Evolutionary conservation across 2,329 filamentous ascomycete genomes (phyloP).

Genomic region (Clonostachys byssicola): DNA sequence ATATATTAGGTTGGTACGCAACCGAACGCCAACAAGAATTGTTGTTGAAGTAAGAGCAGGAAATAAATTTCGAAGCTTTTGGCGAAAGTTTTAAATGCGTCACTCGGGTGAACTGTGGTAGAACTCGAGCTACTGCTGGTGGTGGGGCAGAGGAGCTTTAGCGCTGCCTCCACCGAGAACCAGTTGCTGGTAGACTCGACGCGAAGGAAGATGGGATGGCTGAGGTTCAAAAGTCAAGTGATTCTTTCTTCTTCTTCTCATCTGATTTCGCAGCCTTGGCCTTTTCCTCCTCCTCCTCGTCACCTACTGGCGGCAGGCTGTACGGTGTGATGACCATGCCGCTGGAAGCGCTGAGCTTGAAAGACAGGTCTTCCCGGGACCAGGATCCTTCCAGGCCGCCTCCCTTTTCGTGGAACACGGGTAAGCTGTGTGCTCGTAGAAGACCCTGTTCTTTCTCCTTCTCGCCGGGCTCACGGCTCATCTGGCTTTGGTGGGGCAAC

Average conservation of each 20-base stretch:
- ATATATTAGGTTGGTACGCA: too few species aligned
- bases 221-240: conserved; percentile 41
- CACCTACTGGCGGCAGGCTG: conserved; percentile 81
- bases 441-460: conserved; percentile 79
- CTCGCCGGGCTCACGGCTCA: conserved; percentile 49
- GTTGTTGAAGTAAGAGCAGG: too few species aligned
- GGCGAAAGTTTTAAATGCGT: too few species aligned
- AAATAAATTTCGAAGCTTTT: too few species aligned
- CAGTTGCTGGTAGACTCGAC: too few species aligned
- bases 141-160: too few species aligned
- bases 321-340: conserved; percentile 86
- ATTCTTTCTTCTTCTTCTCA: conserved; percentile 63
- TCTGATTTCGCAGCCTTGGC: conserved; percentile 35
- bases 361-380: conserved; percentile 81
- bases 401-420: conserved; percentile 83
- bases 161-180: too few species aligned
- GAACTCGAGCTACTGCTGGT: too few species aligned
- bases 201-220: background rate
- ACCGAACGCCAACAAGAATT: too few species aligned
- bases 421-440: conserved; percentile 76
- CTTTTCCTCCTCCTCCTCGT: conserved; percentile 41
- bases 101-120: too few species aligned
- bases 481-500: conserved; percentile 51
- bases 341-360: conserved; percentile 75
- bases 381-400: conserved; percentile 67